Evolutionary conservation across 805 yeast genomes (phyloP).

Genomic region (Wickerhamiella qilinensis): DNA sequence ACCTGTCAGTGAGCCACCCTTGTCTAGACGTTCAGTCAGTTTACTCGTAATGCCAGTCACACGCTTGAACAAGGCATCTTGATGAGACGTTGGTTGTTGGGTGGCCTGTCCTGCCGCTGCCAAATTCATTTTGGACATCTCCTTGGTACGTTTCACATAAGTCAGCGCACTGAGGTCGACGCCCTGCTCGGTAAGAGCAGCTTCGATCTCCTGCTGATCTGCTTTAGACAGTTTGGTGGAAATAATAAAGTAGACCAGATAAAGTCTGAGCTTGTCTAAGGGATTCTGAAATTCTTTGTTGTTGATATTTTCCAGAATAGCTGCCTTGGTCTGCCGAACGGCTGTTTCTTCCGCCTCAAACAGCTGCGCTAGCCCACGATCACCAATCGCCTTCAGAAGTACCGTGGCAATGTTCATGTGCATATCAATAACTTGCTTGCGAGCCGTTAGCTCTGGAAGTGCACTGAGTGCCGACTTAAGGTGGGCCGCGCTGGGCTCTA

Average conservation of each 20-base stretch:
- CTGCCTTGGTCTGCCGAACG: conserved; percentile 29
- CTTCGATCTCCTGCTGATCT: conserved; percentile 48
- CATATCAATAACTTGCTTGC: conserved; percentile 80
- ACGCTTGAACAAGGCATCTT: conserved; percentile 26
- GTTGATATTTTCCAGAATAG: conserved; percentile 37
- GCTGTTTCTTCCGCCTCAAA: conserved; percentile 87
- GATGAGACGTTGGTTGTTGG: conserved; percentile 12
- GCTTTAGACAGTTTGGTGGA: conserved; percentile 29
- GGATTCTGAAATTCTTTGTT: conserved; percentile 41
- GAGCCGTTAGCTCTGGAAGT: conserved; percentile 78
- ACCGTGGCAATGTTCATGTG: conserved; percentile 92
- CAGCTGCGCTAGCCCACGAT: conserved; percentile 74
- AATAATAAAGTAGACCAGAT: conserved; percentile 47
- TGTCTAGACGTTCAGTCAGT: conserved; percentile 55
- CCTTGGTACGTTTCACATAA: conserved; percentile 70
- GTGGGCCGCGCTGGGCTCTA: conserved; percentile 39
- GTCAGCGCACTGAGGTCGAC: conserved; percentile 44
- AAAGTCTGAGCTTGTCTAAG: conserved; percentile 74
- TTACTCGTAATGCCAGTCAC: conserved; percentile 62
- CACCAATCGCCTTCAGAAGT: conserved; percentile 64
- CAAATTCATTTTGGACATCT: conserved; percentile 38
- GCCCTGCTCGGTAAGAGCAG: conserved; percentile 38
- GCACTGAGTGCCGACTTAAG: conserved; percentile 66
- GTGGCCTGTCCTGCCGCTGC: conserved; percentile 16
- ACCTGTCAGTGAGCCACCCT: conserved; percentile 64